Percentiles rank a stretch among this genome's conserved stretches.
phyloP scores from a whole-genome alignment of 1,284 basidiomycete genomes.

The Golubevia sp. region DNA sequence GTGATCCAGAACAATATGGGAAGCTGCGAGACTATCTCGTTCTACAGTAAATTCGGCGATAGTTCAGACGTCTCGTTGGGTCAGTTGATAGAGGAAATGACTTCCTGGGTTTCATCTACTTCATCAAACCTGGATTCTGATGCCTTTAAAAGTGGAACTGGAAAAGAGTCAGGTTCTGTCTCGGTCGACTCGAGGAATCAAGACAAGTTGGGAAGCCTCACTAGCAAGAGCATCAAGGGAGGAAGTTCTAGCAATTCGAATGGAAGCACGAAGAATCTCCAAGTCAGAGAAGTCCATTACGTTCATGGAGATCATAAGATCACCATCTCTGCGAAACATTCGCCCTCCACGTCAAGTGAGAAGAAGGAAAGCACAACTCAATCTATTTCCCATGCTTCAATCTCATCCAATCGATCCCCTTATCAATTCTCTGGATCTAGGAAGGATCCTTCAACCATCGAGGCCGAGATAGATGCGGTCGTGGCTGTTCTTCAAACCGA shows the following conservation, averaged over 20 bases:
- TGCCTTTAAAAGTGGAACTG: too few species aligned
- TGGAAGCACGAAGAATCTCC: background rate
- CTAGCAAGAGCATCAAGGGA: too few species aligned
- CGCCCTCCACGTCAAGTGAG: slow-evolving; percentile 7
- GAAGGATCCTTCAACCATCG: background rate
- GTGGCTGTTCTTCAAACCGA: slow-evolving; percentile 29
- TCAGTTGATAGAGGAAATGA: slow-evolving; percentile 43
- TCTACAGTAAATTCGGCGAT: slow-evolving; percentile 32
- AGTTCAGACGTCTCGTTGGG: slow-evolving; percentile 36
- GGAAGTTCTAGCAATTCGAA: too few species aligned
- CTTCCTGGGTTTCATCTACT: slow-evolving; percentile 13
- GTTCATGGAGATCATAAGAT: slow-evolving; percentile 30
- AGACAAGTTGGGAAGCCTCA: too few species aligned
- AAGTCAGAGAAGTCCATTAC: slow-evolving; percentile 17
- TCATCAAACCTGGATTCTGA: too few species aligned
- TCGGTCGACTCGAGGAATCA: too few species aligned
- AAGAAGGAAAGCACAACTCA: too few species aligned
- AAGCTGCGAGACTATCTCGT: slow-evolving; percentile 29
- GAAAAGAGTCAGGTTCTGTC: too few species aligned
- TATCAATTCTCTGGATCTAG: too few species aligned
- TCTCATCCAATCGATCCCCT: too few species aligned
- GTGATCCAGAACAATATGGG: background rate
- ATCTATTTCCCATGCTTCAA: too few species aligned
- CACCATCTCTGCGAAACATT: slow-evolving; percentile 22
- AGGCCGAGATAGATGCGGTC: slow-evolving; percentile 30